Conservation (phyloP, 345 rosid genomes). For the Microthlaspi erraticum region DNA sequence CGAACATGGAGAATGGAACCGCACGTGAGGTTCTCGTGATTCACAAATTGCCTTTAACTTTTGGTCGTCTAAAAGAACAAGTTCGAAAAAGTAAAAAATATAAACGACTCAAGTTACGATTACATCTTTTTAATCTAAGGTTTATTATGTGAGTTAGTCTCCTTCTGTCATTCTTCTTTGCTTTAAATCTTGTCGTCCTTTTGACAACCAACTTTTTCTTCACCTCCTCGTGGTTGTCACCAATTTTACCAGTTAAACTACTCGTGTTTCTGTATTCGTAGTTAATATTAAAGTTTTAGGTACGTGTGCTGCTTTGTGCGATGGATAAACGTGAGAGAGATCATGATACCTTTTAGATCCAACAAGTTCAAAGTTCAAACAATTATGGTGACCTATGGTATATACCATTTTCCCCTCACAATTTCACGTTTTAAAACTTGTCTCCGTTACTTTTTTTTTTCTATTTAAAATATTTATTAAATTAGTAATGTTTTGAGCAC, state of each 20-base stretch:
- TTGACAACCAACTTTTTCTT: constrained; percentile 34
- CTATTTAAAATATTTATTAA: too few relatives aligned
- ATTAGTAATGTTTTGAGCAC: too few relatives aligned
- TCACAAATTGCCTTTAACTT: constrained; percentile 59
- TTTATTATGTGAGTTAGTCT: constrained; percentile 30
- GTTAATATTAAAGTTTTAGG: constrained; percentile 24
- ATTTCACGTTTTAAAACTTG: too few relatives aligned
- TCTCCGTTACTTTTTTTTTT: too few relatives aligned
- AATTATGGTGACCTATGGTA: too few relatives aligned
- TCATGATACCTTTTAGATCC: constrained; percentile 32
- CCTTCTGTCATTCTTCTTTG: constrained; percentile 38
- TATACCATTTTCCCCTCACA: too few relatives aligned
- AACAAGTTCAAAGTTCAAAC: too few relatives aligned
- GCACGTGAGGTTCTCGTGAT: constrained; percentile 93
- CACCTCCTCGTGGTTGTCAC: constrained; percentile 30
- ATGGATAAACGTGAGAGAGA: constrained; percentile 38
- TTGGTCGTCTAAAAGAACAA: constrained; percentile 44
- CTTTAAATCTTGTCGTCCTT: constrained; percentile 38
- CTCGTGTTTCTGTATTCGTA: background rate
- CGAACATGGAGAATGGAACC: constrained; percentile 62
- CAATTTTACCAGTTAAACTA: constrained; percentile 16
- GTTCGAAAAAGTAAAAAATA: background rate
- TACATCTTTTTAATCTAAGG: constrained; percentile 14
- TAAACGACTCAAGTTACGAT: constrained; percentile 12
- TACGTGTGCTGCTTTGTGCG: constrained; percentile 34